phyloP scores from a whole-genome alignment of 108 stramenopile genomes.

The Cyclotella atomus region DNA sequence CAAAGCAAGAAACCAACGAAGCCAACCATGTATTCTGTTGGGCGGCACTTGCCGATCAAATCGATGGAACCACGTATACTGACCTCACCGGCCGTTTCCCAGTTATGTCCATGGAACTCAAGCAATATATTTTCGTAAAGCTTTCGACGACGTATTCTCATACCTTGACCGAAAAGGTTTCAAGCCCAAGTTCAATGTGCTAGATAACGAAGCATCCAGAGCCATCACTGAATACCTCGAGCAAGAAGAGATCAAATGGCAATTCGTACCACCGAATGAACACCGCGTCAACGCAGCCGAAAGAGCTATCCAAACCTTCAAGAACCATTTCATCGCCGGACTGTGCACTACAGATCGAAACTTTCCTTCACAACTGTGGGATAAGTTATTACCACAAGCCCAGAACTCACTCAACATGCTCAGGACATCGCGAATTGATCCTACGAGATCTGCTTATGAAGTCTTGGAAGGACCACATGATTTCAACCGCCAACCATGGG shows the following conservation, averaged over 20 bases:
- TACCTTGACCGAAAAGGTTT: constrained; percentile 17
- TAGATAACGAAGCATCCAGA: constrained; percentile 22
- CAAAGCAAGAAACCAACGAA: not conserved
- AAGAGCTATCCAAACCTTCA: constrained; percentile 43
- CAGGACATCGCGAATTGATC: constrained; percentile 11
- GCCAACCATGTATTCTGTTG: constrained; percentile 11
- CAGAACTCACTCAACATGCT: constrained; percentile 3
- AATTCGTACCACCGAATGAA: constrained; percentile 27
- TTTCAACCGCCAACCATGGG: constrained; percentile 52
- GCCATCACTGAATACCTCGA: constrained; percentile 9
- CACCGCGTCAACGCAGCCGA: constrained; percentile 34
- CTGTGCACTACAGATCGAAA: constrained; percentile 24
- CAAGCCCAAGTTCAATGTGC: constrained; percentile 16
- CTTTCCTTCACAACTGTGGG: constrained; percentile 27
- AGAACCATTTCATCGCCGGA: constrained; percentile 25
- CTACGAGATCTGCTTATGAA: constrained; percentile 26
- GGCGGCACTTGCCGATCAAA: constrained; percentile 14
- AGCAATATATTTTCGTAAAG: constrained; percentile 39
- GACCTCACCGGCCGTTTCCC: constrained; percentile 47
- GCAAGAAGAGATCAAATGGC: constrained; percentile 1
- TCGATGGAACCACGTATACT: not conserved
- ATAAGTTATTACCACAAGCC: not conserved
- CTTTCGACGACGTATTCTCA: constrained; percentile 16
- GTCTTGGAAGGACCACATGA: constrained; percentile 24
- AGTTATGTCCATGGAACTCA: constrained; percentile 20